Evolutionary conservation across 345 rosid genomes (phyloP).

Genomic region (Trapa bicornis): DNA sequence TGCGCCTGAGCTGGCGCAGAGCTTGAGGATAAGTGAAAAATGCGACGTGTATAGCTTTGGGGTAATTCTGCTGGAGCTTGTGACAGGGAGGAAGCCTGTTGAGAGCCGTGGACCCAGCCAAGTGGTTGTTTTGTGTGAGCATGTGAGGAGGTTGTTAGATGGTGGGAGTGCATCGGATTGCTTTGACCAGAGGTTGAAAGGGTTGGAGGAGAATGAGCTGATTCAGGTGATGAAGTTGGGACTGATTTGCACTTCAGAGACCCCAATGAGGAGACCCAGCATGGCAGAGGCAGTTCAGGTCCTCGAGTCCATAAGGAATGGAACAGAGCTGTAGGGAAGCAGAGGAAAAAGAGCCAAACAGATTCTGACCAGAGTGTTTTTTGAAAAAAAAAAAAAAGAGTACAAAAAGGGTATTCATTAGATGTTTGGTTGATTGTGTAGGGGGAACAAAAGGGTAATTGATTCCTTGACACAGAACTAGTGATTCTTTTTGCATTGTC

Average conservation of each 20-base stretch:
- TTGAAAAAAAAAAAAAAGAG: not conserved
- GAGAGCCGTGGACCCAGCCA: slow-evolving; percentile 54
- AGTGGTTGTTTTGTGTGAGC: slow-evolving; percentile 67
- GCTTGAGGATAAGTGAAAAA: slow-evolving; percentile 65
- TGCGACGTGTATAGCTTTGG: slow-evolving; percentile 90
- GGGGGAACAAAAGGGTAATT: slow-evolving; percentile 3
- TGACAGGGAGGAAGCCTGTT: slow-evolving; percentile 87
- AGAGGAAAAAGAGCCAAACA: slow-evolving; percentile 6
- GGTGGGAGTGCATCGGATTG: slow-evolving; percentile 79
- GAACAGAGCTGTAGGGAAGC: slow-evolving; percentile 29
- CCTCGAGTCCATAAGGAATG: slow-evolving; percentile 77
- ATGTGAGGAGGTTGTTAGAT: slow-evolving; percentile 36
- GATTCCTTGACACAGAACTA: too few species aligned
- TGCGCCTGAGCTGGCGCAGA: slow-evolving; percentile 91
- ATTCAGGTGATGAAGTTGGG: slow-evolving; percentile 93
- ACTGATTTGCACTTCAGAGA: slow-evolving; percentile 62
- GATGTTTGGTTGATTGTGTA: not conserved
- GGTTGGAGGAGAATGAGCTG: slow-evolving; percentile 75
- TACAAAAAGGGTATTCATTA: not conserved
- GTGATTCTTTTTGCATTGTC: too few species aligned
- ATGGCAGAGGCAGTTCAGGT: slow-evolving; percentile 96
- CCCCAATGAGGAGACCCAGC: slow-evolving; percentile 79
- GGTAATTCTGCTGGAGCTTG: slow-evolving; percentile 83
- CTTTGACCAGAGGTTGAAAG: slow-evolving; percentile 59
- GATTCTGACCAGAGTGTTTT: not conserved